phyloP scores from a whole-genome alignment of 495 filamentous ascomycete species.

The Lindgomyces ingoldianus region DNA sequence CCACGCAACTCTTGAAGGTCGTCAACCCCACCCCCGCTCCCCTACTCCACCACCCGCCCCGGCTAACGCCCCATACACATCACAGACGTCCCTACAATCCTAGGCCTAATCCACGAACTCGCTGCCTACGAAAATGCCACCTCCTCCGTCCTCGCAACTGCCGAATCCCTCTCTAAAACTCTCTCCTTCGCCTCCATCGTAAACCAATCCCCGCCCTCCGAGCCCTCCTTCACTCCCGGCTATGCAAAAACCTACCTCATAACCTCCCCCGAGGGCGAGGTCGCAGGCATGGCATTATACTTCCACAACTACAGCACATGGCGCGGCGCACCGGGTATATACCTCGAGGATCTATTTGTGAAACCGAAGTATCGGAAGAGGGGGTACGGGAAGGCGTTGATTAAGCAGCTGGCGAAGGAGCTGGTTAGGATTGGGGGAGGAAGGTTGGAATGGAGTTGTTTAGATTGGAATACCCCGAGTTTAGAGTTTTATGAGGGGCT shows the following conservation, averaged over 20 bases:
- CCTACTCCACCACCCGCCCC: neutral
- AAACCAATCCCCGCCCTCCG: neutral
- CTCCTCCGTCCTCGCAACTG: slow-evolving; percentile 75
- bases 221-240: slow-evolving; percentile 40
- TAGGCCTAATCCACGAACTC: slow-evolving; percentile 81
- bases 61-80: slow-evolving; percentile 11
- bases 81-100: slow-evolving; percentile 80
- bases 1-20: slow-evolving; percentile 40
- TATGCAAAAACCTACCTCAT: slow-evolving; percentile 48
- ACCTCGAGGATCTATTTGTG: slow-evolving; percentile 92
- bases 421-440: slow-evolving; percentile 68
- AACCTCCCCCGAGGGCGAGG: slow-evolving; percentile 36
- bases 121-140: slow-evolving; percentile 82
- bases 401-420: slow-evolving; percentile 76
- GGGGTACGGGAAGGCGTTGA: slow-evolving; percentile 76
- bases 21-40: neutral
- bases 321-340: slow-evolving; percentile 83
- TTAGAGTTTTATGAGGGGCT: slow-evolving; percentile 84
- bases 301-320: slow-evolving; percentile 83
- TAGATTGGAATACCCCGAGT: slow-evolving; percentile 88
- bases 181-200: slow-evolving; percentile 64
- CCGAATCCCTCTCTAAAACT: slow-evolving; percentile 67
- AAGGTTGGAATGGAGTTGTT: slow-evolving; percentile 87
- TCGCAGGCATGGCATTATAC: slow-evolving; percentile 64
- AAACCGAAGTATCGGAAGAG: slow-evolving; percentile 65